These are phyloP conservation scores for Pouteria glomerata DNA, from an alignment of 148 eudicot species.

Conservation along the genomic window DNA sequence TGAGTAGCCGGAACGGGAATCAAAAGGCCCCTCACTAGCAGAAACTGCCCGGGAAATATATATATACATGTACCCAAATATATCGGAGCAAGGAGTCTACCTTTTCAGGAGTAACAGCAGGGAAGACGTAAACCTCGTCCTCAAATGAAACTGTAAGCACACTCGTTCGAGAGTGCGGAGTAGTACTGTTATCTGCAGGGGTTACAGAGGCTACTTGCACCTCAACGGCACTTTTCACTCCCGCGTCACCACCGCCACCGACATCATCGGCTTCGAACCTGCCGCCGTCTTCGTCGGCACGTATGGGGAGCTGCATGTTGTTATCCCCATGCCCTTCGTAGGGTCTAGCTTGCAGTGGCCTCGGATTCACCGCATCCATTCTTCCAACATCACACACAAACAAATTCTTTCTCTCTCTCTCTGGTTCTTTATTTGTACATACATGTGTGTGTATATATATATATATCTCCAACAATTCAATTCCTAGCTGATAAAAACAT, in stretches of 20 bases:
- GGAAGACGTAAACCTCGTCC: slow-evolving; percentile 56
- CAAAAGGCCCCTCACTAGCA: neutral
- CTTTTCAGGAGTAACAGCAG: slow-evolving; percentile 71
- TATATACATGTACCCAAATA: neutral
- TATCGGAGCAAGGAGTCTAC: slow-evolving; percentile 12
- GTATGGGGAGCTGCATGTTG: neutral
- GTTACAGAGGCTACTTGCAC: slow-evolving; percentile 11
- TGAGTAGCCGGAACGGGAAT: neutral
- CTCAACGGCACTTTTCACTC: slow-evolving; percentile 11
- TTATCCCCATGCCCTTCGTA: neutral
- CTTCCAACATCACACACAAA: neutral
- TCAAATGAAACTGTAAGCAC: slow-evolving; percentile 59
- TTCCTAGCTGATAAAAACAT: too few relatives aligned
- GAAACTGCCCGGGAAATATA: too few relatives aligned
- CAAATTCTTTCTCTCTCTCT: neutral
- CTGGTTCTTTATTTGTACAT: neutral
- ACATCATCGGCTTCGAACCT: slow-evolving; percentile 21
- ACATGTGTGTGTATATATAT: neutral
- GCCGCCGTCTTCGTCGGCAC: slow-evolving; percentile 16
- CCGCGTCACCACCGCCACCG: slow-evolving; percentile 5
- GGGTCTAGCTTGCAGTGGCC: slow-evolving; percentile 11
- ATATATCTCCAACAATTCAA: too few relatives aligned
- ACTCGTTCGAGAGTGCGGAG: slow-evolving; percentile 21
- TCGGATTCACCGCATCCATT: slow-evolving; percentile 17
- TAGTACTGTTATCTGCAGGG: slow-evolving; percentile 7